Evolutionary conservation across 2,329 filamentous ascomycete species (phyloP), one percentile per base, ranked within the genome.

Genomic region (Aspergillus intermedius): DNA sequence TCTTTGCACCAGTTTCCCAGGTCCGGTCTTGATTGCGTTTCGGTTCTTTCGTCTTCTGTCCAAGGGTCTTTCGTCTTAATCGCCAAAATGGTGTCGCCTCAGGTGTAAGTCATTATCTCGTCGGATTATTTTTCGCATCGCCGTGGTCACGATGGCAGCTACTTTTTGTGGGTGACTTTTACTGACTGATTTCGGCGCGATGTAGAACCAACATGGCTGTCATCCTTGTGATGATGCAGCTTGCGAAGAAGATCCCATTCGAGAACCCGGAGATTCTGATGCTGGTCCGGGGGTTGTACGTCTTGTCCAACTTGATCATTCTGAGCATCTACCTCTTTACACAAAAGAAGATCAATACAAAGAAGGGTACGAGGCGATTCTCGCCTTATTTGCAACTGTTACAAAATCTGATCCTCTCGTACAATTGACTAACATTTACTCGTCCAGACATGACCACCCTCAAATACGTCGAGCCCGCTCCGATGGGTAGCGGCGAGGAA

Each of bases 181-280:
- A 9, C 21, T 39, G 7, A 43, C 22, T 23, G 25, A 43, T 19
- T 25, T 40, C 47, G 7, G 28, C 51, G 51, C 53, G 53, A 47
- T 54, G 59, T 72, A 95, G 90, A 64, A 88, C 87, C 71, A 95
- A 95, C 80, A 80, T 95, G 71, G 78, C 88, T 77, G 90, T 95
- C 84, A 91, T 95, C 76, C 82, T 95, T 61, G 87, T 88, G 68
- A 94, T 96, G 86, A 96, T 97, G 89, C 91, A 96, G 80, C 87
- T 95, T 53, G 87, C 90, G 62, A 97, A 97, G 82, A 88, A 86
- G 74, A 84, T 98, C 53, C 89, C 91, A 44, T 95, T 97, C 65
- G 91, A 97, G 25, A 86, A 97, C 66, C 89, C 82, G n/a, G 77
- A 79, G 54, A 81, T 86, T 43, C 75, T 87, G 49, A 79, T 80